These are phyloP conservation scores for Pythium myriotylum DNA, from an alignment of 352 stramenopile genomes.

Conservation along the genomic window DNA sequence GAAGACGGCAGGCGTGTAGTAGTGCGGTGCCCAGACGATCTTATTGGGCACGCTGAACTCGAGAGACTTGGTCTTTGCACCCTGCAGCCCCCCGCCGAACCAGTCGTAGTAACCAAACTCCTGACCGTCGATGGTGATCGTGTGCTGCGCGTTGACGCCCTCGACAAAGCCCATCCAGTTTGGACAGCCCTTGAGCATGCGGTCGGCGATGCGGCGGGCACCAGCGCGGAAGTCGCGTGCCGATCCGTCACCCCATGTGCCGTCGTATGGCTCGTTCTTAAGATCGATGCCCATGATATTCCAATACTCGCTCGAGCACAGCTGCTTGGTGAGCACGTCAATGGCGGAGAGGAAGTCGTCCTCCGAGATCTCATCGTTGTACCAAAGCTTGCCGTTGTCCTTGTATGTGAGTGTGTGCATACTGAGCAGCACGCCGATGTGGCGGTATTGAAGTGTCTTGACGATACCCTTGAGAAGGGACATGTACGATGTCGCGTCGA, in stretches of 20 bases:
- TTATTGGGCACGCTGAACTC: conserved; percentile 62
- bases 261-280: conserved; percentile 62
- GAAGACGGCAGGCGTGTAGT: conserved; percentile 69
- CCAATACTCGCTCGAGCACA: conserved; percentile 70
- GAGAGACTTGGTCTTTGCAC: conserved; percentile 39
- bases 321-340: conserved; percentile 36
- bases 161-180: conserved; percentile 80
- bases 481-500: conserved; percentile 45
- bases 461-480: conserved; percentile 43
- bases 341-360: conserved; percentile 33
- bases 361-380: conserved; percentile 22
- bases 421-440: conserved; percentile 48
- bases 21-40: conserved; percentile 79
- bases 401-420: conserved; percentile 40
- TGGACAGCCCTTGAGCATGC: conserved; percentile 67
- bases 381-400: conserved; percentile 41
- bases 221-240: conserved; percentile 52
- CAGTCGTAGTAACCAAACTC: conserved; percentile 66
- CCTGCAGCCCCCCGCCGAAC: conserved; percentile 62
- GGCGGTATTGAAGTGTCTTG: conserved; percentile 39
- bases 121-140: conserved; percentile 50
- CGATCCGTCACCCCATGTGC: conserved; percentile 50
- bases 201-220: conserved; percentile 54
- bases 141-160: conserved; percentile 51
- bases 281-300: conserved; percentile 76